Evolutionary conservation across 1,284 basidiomycete species (phyloP).

Genomic region (Ustilago curta): DNA sequence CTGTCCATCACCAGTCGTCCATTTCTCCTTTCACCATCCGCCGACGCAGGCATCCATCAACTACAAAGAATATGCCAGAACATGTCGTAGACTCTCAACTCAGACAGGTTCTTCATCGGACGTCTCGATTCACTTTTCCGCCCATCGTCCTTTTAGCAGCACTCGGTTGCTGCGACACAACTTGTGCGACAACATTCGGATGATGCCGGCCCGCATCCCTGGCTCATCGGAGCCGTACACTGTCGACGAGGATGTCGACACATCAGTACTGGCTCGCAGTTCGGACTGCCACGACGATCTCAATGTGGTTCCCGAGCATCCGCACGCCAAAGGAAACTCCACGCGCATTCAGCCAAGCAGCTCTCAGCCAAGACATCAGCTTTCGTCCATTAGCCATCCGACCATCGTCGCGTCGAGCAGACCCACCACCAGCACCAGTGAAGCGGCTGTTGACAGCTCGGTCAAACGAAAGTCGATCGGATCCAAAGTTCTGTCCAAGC

Average conservation of each 20-base stretch:
- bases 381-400: slow-evolving; percentile 13
- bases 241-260: slow-evolving; percentile 6
- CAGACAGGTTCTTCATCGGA: slow-evolving; percentile 5
- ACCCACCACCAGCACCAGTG: not conserved
- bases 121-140: not conserved
- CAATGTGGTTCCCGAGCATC: slow-evolving; percentile 27
- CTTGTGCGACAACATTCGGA: not conserved
- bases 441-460: not conserved
- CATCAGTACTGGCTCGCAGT: not conserved
- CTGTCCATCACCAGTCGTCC: not conserved
- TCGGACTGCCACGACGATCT: slow-evolving; percentile 8
- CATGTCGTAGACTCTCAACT: slow-evolving; percentile 3
- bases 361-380: slow-evolving; percentile 6
- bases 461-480: slow-evolving; percentile 36
- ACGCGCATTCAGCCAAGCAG: not conserved
- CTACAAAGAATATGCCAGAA: not conserved
- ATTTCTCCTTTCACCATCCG: not conserved
- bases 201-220: slow-evolving; percentile 7
- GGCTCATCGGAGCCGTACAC: slow-evolving; percentile 34
- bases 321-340: slow-evolving; percentile 13
- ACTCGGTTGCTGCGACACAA: not conserved
- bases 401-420: slow-evolving; percentile 7
- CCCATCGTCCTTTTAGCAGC: not conserved
- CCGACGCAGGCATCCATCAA: too few relatives aligned
- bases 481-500: slow-evolving; percentile 41